Evolutionary conservation across 2,329 filamentous ascomycete species (phyloP).

Genomic region (Lachnellula hyalina): DNA sequence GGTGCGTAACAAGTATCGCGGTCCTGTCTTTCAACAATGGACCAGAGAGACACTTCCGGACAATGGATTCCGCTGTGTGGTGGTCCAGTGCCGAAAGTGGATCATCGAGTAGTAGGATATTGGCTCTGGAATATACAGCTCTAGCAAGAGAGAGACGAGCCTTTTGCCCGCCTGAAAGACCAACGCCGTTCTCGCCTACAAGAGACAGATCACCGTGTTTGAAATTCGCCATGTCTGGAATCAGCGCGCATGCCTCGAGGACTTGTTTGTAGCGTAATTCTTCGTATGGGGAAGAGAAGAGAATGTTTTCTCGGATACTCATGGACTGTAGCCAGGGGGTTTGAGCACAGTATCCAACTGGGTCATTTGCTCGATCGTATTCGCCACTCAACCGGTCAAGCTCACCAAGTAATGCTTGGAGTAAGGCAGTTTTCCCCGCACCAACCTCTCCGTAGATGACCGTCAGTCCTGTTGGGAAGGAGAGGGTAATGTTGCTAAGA

Average conservation of each 20-base stretch:
- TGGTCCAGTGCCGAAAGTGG: constrained; percentile 57
- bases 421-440: constrained; percentile 51
- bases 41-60: constrained; percentile 51
- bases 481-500: constrained; percentile 47
- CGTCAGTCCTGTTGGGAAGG: constrained; percentile 51
- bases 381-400: constrained; percentile 23
- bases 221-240: constrained; percentile 56
- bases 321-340: constrained; percentile 65
- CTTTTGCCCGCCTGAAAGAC: constrained; percentile 56
- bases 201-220: constrained; percentile 58
- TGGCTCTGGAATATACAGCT: constrained; percentile 52
- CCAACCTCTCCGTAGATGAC: constrained; percentile 60
- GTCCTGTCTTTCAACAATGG: constrained; percentile 48
- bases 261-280: constrained; percentile 63
- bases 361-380: constrained; percentile 47
- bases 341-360: constrained; percentile 60
- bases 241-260: constrained; percentile 57
- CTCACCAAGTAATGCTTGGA: constrained; percentile 30
- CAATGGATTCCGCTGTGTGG: constrained; percentile 58
- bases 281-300: constrained; percentile 63
- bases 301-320: constrained; percentile 64
- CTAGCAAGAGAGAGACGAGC: constrained; percentile 55
- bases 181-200: constrained; percentile 57
- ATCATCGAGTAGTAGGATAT: constrained; percentile 52
- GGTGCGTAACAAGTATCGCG: constrained; percentile 58